Evolutionary conservation across 176 grass and related monocot genomes (phyloP), one percentile per base, ranked within the genome.

Genomic region (Triticum timopheevii): DNA sequence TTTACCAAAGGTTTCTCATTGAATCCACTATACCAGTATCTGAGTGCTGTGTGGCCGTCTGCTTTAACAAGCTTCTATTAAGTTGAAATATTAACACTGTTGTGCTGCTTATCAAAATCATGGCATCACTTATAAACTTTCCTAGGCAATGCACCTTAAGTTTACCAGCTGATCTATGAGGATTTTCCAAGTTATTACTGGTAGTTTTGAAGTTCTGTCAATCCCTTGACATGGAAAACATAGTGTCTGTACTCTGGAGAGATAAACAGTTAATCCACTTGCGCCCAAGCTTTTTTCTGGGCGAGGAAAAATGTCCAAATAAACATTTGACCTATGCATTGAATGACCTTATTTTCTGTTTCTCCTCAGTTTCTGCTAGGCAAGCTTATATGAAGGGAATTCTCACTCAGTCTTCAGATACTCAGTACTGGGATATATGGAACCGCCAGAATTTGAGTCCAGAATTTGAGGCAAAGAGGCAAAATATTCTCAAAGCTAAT

Each of bases 361-460:
- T 89, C 35, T 86, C 73, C 69, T 36, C 90, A 98, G 96, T 98
- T 88, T 94, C 93, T 87, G 90, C 92, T 84, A 91, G 91, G 88
- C 93, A 89, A 95, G 62, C 85, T 70, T 98, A 98, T 92, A 98
- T 98, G 96, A 91, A 91, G 89, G 92, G 92, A 69, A 87, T 95
- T 82, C 90, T 98, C 30, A 89, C 31, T 84, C 93, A 98, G 66
- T 93, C 96, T 91, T 98, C 93, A 86, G 88, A 94, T 89, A 82
- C 69, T 40, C 86, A 92, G 52, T 98, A 95, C 90, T 98, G 96
- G 96, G 88, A 92, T 74, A 93, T 98, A 81, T 98, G 96, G 93
- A 94, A 94, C 85, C 89, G 88, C 13, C 96, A 98, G 72, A 95
- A 98, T 71, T 87, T 98, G 86, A 89, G 70, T 89, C 90, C 93